Evolutionary conservation across 345 rosid species (phyloP), one percentile per base, ranked within the genome.

Genomic region (Bretschneidera sinensis): DNA sequence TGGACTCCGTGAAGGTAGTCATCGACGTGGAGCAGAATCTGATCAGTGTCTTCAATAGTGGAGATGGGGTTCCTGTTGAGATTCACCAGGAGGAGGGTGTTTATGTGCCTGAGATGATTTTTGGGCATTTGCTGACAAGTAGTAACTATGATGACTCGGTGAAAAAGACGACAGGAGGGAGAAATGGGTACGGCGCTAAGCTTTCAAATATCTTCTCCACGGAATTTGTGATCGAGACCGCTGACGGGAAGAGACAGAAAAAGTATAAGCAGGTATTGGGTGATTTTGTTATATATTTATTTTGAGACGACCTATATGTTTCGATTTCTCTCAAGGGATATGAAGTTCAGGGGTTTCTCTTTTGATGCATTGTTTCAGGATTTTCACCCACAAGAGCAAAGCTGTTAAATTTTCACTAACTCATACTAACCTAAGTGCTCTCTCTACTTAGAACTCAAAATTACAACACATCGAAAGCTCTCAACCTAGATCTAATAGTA

Each of bases 131-230:
- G 74, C 71, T 95, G 67, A 95, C 98, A 0, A 91, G 98, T 51
- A 91, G 98, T 52, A 91, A 95, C 57, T 91, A 91, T 16, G 86
- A 95, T 24, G 99, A 95, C 59, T 70, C 76, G 2, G 77, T 35
- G 58, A 95, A 86, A 83, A 95, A 95, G 81, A 95, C 99, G 0
- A 95, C 99, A 5, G 98, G 99, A 17, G 99, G 98, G 6, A 80
- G 99, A 59, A 95, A 95, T 14, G 98, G 98, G 0, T 91, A 85
- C 21, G 99, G 99, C 9, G 98, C 99, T 1, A 91, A 95, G 85
- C 94, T 95, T 7, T 76, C 99, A 0, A 95, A 95, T 48, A 91
- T 91, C 24, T 95, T 95, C 73, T 91, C 96, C 0, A 86, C 83
- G 0, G 91, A 95, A 76, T 95, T 95, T 69, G 76, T 73, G 9